phyloP scores from a whole-genome alignment of 129 eudicot genomes.

The Artemisia tridentata region DNA sequence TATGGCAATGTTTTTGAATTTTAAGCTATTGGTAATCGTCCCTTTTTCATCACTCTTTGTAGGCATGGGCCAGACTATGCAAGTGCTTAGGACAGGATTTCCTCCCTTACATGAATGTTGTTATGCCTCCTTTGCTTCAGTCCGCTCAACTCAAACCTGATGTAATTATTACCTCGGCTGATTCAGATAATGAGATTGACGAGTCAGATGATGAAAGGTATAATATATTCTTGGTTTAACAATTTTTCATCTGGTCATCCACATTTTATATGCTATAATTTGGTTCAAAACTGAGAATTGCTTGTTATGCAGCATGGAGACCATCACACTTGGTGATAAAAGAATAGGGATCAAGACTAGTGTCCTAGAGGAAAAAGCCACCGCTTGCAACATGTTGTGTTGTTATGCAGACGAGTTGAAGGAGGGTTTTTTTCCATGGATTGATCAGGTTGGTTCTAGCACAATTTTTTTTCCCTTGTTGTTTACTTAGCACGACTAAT shows the following conservation, averaged over 20 bases:
- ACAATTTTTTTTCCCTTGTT: background rate
- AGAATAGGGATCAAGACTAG: slow-evolving; percentile 97
- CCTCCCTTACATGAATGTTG: slow-evolving; percentile 95
- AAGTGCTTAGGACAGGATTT: slow-evolving; percentile 99
- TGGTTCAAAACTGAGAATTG: slow-evolving; percentile 13
- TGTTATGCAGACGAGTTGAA: slow-evolving; percentile 98
- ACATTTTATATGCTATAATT: too few species aligned
- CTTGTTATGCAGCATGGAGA: slow-evolving; percentile 82
- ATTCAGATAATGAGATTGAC: slow-evolving; percentile 87
- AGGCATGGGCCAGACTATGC: slow-evolving; percentile 99
- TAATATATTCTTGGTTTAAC: background rate
- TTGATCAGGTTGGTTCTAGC: slow-evolving; percentile 72
- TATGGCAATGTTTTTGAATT: background rate
- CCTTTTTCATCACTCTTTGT: slow-evolving; percentile 1
- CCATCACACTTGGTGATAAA: slow-evolving; percentile 96
- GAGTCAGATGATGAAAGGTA: slow-evolving; percentile 99
- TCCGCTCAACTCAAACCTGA: slow-evolving; percentile 99
- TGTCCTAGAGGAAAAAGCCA: slow-evolving; percentile 97
- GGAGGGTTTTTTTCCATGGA: slow-evolving; percentile 99
- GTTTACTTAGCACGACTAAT: background rate
- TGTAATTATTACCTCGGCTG: slow-evolving; percentile 97
- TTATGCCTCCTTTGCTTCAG: slow-evolving; percentile 97
- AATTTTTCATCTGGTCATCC: background rate
- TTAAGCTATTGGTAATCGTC: slow-evolving; percentile 11
- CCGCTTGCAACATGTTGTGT: slow-evolving; percentile 99